Evolutionary conservation across 768 basidiomycete species (phyloP).

Genomic region (Paxillus rubicundulus): DNA sequence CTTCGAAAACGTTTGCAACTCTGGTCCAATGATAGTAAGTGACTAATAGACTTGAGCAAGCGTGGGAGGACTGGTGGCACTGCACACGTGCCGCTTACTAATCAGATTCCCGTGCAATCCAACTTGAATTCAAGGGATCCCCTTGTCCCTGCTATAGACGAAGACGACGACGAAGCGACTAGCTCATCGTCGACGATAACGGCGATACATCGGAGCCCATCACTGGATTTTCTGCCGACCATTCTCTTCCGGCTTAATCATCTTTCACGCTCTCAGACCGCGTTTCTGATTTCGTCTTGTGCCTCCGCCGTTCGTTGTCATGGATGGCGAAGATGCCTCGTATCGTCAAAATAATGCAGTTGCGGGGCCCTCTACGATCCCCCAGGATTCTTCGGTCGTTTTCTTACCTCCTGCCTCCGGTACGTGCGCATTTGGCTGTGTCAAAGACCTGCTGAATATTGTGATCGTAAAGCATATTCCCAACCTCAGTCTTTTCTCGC

Average conservation of each 20-base stretch:
- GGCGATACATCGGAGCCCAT: conserved; percentile 5
- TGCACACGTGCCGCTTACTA: conserved; percentile 30
- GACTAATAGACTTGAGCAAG: too few relatives aligned
- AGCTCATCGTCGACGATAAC: conserved; percentile 32
- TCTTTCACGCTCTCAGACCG: conserved; percentile 11
- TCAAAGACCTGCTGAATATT: conserved; percentile 11
- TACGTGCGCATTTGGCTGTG: conserved; percentile 19
- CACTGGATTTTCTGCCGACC: not conserved
- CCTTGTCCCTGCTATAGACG: conserved; percentile 38
- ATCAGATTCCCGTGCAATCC: conserved; percentile 30
- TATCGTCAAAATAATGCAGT: conserved; percentile 49
- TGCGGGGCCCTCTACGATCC: conserved; percentile 56
- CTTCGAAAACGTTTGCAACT: too few relatives aligned
- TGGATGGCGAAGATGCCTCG: conserved; percentile 27
- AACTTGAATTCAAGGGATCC: conserved; percentile 18
- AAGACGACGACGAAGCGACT: conserved; percentile 27
- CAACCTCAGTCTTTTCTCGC: conserved; percentile 46
- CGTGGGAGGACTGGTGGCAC: too few relatives aligned
- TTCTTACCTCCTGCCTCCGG: conserved; percentile 34
- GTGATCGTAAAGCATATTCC: conserved; percentile 25
- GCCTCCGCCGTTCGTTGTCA: conserved; percentile 19
- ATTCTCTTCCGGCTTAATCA: conserved; percentile 17
- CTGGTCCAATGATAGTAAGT: too few relatives aligned
- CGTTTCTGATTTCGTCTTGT: conserved; percentile 24
- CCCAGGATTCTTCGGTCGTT: conserved; percentile 19